Evolutionary conservation across 495 filamentous ascomycete species (phyloP), one percentile per base, ranked within the genome.

Genomic region (Talaromyces liani): DNA sequence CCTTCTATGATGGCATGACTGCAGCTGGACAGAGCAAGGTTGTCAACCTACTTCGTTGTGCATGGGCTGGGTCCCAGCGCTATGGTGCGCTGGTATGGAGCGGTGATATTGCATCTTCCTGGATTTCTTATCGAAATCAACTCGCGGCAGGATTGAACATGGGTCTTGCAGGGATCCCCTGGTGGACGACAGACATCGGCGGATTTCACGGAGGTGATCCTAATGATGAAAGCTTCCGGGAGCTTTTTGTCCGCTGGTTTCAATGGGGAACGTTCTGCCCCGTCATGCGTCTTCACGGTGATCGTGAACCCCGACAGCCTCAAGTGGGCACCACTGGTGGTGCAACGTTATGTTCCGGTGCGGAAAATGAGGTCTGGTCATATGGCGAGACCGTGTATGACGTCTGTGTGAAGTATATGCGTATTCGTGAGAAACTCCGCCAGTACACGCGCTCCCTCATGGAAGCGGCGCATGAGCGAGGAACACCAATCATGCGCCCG

Each of bases 41-140:
- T 5, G 67, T 75, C 14, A 71, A 67, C 9, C 63, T 73, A 20
- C 71, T 69, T 59, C 71, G 71, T 10, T 72, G 69, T 45, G 71
- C 71, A 12, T 73, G 69, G 63, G 72, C 72, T 27, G 72, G 72
- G 2, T 71, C 69, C 1, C 72, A 73, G 58, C 62, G 71, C 18
- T 75, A 69, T 45, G 71, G 71, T 65, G 70, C 67, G 55, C 65
- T 75, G 62, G 71, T 75, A 25, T 75, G 72, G 72, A 68, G 66
- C 3, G 71, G 71, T 6, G 72, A 75, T 41, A 75, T 67, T 22
- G 47, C 47, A 18, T 51, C 4, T 0, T 69, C 71, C 6, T 75
- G 72, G 72, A 69, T 73, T 34, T 73, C 71, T 0, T 65, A 73
- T 5, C 61, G 68, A 14, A 57, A 65, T 6, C 71, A 73, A 34